Evolutionary conservation across 208 protist species (phyloP).

Genomic region (Crithidia expoeki): DNA sequence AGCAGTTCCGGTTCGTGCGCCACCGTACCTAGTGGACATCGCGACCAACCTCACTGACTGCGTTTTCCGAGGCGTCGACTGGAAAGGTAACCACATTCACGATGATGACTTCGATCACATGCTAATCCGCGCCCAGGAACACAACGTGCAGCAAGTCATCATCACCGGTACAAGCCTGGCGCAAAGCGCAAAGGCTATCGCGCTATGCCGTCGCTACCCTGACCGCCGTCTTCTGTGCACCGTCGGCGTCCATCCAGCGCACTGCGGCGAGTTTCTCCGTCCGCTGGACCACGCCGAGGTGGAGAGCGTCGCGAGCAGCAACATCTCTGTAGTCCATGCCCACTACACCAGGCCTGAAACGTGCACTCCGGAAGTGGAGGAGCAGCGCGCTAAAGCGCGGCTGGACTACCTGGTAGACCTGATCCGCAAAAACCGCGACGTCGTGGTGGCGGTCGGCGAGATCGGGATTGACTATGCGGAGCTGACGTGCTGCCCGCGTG

Average conservation of each 20-base stretch:
- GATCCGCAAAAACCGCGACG: conserved; percentile 69
- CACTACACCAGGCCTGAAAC: conserved; percentile 3
- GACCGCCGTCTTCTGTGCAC: conserved; percentile 66
- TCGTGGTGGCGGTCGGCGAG: conserved; percentile 89
- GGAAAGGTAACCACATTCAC: conserved; percentile 76
- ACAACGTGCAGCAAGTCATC: conserved; percentile 79
- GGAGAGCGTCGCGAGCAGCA: conserved; percentile 29
- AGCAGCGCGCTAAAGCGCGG: conserved; percentile 36
- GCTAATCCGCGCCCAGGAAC: conserved; percentile 55
- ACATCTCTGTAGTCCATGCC: conserved; percentile 42
- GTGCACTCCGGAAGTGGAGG: not conserved
- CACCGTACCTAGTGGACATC: conserved; percentile 83
- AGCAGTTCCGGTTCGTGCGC: conserved; percentile 1
- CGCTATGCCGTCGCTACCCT: conserved; percentile 70
- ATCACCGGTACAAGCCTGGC: conserved; percentile 81
- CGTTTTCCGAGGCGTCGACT: conserved; percentile 88
- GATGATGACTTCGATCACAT: conserved; percentile 84
- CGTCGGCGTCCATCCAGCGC: conserved; percentile 87
- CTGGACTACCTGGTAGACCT: conserved; percentile 64
- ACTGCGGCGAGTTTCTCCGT: conserved; percentile 68
- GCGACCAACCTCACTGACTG: conserved; percentile 90
- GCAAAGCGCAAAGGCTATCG: conserved; percentile 82
- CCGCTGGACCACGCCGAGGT: conserved; percentile 48
- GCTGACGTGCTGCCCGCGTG: conserved; percentile 69
- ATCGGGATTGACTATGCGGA: conserved; percentile 94